phyloP scores from a whole-genome alignment of 805 yeast species.

The Millerozyma acaciae region DNA sequence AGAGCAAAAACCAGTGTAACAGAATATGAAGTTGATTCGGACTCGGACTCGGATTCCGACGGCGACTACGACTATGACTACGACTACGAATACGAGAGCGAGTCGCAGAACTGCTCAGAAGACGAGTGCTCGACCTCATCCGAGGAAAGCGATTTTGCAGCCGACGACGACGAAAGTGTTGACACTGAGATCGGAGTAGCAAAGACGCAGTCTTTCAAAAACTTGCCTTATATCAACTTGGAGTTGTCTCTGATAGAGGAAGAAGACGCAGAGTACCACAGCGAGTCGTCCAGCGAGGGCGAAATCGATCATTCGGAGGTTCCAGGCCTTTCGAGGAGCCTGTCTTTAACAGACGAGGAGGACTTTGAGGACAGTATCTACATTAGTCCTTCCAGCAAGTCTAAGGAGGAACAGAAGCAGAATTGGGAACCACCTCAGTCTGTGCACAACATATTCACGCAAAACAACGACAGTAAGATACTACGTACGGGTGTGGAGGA shows the following conservation, averaged over 20 bases:
- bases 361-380: conserved; percentile 9
- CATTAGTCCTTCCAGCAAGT: conserved; percentile 2
- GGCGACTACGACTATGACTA: conserved; percentile 19
- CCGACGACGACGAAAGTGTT: conserved; percentile 2
- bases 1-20: conserved; percentile 24
- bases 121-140: too few relatives aligned
- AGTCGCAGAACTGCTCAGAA: background rate
- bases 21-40: conserved; percentile 37
- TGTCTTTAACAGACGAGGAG: conserved; percentile 18
- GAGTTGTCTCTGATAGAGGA: conserved; percentile 11
- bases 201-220: conserved; percentile 8
- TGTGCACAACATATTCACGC: too few relatives aligned
- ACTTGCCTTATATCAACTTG: conserved; percentile 18
- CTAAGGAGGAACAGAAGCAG: too few relatives aligned
- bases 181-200: too few relatives aligned
- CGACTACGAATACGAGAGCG: conserved; percentile 5
- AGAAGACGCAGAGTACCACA: conserved; percentile 12
- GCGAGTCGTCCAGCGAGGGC: conserved; percentile 5
- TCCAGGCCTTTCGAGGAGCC: conserved; percentile 17
- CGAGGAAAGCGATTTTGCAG: background rate
- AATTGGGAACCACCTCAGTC: too few relatives aligned
- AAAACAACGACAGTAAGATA: too few relatives aligned
- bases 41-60: conserved; percentile 25
- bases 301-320: conserved; percentile 5
- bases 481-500: too few relatives aligned